phyloP scores from a whole-genome alignment of 2,329 filamentous ascomycete species.

The Parafenestella ontariensis region DNA sequence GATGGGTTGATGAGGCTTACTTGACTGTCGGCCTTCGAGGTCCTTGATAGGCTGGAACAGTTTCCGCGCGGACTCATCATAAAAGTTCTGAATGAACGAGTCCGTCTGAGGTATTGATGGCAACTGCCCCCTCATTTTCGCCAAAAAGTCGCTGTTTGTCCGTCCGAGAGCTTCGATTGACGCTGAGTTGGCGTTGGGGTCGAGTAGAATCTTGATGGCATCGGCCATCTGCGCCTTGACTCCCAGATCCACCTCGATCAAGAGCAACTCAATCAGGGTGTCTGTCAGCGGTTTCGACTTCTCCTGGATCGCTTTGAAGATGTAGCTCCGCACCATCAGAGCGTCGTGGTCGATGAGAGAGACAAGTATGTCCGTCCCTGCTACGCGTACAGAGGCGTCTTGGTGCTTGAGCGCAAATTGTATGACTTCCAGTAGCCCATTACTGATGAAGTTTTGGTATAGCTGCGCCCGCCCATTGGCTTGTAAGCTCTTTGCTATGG shows the following conservation, averaged over 20 bases:
- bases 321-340: slow-evolving; percentile 89
- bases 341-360: slow-evolving; percentile 96
- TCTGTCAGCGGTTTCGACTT: slow-evolving; percentile 87
- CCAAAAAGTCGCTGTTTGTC: slow-evolving; percentile 71
- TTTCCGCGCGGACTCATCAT: slow-evolving; percentile 82
- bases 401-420: slow-evolving; percentile 87
- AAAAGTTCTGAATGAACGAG: slow-evolving; percentile 85
- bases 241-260: slow-evolving; percentile 90
- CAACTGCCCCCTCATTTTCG: slow-evolving; percentile 64
- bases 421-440: slow-evolving; percentile 88
- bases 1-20: slow-evolving; percentile 50
- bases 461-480: slow-evolving; percentile 79
- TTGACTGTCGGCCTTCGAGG: slow-evolving; percentile 68
- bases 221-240: slow-evolving; percentile 96
- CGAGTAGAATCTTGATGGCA: slow-evolving; percentile 90
- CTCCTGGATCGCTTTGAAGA: slow-evolving; percentile 90
- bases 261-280: slow-evolving; percentile 86
- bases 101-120: slow-evolving; percentile 74
- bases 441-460: slow-evolving; percentile 87
- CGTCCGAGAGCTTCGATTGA: slow-evolving; percentile 67
- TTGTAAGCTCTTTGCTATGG: slow-evolving; percentile 93
- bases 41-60: slow-evolving; percentile 88
- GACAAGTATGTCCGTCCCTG: slow-evolving; percentile 91
- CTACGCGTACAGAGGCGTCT: slow-evolving; percentile 85
- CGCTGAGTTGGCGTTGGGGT: slow-evolving; percentile 68